These are phyloP conservation scores for Uronychia setigera DNA, from an alignment of 73 alveolate species.

Conservation along the genomic window DNA sequence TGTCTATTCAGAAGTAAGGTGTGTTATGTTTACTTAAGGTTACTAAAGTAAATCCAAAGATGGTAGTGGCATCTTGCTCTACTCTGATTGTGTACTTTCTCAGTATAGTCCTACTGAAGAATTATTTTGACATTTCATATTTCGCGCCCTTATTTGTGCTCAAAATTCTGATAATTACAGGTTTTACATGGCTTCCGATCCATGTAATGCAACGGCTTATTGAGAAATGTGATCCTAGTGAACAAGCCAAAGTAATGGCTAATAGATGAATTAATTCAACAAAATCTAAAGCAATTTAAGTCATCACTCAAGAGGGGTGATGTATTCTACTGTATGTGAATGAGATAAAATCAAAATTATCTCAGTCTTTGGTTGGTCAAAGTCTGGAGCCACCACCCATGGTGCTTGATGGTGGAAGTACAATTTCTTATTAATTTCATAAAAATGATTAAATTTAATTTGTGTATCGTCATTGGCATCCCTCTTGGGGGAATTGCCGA, in stretches of 20 bases:
- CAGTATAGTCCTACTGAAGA: constrained; percentile 63
- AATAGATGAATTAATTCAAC: no score
- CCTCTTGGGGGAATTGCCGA: no score
- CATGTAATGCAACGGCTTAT: constrained; percentile 60
- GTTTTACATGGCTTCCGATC: constrained; percentile 80
- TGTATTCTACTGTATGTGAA: no score
- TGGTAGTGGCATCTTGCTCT: constrained; percentile 81
- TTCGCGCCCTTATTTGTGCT: constrained; percentile 64
- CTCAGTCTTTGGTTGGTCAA: no score
- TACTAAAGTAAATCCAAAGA: constrained; percentile 86
- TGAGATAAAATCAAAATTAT: no score
- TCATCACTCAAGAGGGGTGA: no score
- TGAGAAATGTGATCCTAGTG: constrained; percentile 66
- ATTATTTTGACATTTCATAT: constrained; percentile 76
- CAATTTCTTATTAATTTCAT: no score
- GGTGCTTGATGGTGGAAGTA: no score
- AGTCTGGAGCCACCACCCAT: no score
- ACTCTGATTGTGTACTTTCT: constrained; percentile 75
- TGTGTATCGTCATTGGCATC: no score
- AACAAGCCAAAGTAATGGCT: constrained; percentile 1
- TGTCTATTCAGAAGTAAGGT: constrained; percentile 69
- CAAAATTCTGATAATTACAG: constrained; percentile 70
- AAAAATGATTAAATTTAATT: no score
- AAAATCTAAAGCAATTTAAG: no score
- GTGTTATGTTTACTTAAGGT: constrained; percentile 13